Conservation (phyloP, 2,329 filamentous ascomycete species). For the Chrysoporthe puriensis region DNA sequence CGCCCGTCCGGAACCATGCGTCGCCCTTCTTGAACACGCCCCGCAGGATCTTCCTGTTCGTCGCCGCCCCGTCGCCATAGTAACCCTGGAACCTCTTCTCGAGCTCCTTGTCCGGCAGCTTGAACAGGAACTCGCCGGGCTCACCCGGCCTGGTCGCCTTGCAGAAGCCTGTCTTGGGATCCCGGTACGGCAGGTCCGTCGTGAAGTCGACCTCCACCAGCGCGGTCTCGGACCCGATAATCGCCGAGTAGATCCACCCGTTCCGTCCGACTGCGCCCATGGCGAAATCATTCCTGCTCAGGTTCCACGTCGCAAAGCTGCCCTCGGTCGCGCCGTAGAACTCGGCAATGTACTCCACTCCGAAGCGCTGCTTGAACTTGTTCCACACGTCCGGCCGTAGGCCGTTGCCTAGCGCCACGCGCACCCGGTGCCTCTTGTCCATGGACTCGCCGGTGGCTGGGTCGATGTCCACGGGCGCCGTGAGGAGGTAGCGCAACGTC, state of each 20-base stretch:
- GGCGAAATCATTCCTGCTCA: slow-evolving; percentile 71
- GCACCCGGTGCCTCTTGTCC: slow-evolving; percentile 75
- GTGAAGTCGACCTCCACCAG: slow-evolving; percentile 74
- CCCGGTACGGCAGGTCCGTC: slow-evolving; percentile 68
- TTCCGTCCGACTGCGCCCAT: slow-evolving; percentile 79
- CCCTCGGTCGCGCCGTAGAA: slow-evolving; percentile 84
- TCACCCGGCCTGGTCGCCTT: slow-evolving; percentile 59
- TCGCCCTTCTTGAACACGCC: slow-evolving; percentile 77
- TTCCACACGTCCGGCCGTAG: slow-evolving; percentile 86
- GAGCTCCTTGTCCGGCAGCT: slow-evolving; percentile 68
- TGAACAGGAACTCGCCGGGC: slow-evolving; percentile 75
- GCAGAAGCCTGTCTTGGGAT: slow-evolving; percentile 72
- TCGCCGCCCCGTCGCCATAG: slow-evolving; percentile 73
- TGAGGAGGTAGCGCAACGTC: slow-evolving; percentile 80
- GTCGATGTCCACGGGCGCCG: slow-evolving; percentile 65
- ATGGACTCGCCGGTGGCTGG: slow-evolving; percentile 66
- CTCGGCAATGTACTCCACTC: slow-evolving; percentile 72
- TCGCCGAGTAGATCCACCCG: slow-evolving; percentile 61
- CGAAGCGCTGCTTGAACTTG: slow-evolving; percentile 79
- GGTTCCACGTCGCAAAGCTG: slow-evolving; percentile 70
- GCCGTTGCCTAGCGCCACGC: slow-evolving; percentile 81
- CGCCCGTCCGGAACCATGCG: slow-evolving; percentile 83
- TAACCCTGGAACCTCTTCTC: slow-evolving; percentile 77
- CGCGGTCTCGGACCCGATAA: slow-evolving; percentile 55
- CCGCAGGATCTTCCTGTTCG: slow-evolving; percentile 72